Conservation (phyloP, 495 filamentous ascomycete genomes). For the Podospora conica region DNA sequence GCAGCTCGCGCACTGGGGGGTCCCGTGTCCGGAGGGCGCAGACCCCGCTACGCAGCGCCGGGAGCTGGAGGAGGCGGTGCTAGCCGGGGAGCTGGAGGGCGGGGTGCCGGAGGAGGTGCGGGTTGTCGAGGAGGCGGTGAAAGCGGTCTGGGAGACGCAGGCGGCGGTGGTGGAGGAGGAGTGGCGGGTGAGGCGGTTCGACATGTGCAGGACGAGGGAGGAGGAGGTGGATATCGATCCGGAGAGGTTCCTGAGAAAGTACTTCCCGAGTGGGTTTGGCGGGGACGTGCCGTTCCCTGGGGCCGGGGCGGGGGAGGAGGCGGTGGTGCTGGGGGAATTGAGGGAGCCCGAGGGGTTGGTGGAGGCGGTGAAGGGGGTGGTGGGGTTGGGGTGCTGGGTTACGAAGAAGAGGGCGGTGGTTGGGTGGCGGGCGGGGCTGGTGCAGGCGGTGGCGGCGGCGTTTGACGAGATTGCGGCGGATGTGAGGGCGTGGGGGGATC, state of each 20-base stretch:
- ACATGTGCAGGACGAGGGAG: not conserved
- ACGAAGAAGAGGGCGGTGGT: not conserved
- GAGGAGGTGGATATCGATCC: not conserved
- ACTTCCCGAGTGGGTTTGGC: not conserved
- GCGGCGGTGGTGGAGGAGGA: not conserved
- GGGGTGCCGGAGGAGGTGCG: not conserved
- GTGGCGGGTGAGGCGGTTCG: not conserved
- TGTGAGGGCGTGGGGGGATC: not conserved
- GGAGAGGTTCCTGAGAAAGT: not conserved
- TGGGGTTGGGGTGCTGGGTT: not conserved
- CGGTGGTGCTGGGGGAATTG: not conserved
- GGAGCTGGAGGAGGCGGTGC: not conserved
- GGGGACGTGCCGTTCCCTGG: not conserved
- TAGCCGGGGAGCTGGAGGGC: not conserved
- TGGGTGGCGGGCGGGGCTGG: not conserved
- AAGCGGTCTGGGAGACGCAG: not conserved
- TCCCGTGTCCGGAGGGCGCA: not conserved
- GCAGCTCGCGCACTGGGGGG: not conserved
- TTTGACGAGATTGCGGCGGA: not conserved
- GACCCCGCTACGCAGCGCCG: not conserved
- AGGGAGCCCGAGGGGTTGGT: not conserved
- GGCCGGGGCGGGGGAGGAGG: not conserved
- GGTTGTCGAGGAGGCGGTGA: not conserved
- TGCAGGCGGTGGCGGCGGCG: not conserved
- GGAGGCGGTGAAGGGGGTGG: not conserved